These are phyloP conservation scores for Penicillium odoratum DNA, from an alignment of 495 filamentous ascomycete species.

Conservation along the genomic window DNA sequence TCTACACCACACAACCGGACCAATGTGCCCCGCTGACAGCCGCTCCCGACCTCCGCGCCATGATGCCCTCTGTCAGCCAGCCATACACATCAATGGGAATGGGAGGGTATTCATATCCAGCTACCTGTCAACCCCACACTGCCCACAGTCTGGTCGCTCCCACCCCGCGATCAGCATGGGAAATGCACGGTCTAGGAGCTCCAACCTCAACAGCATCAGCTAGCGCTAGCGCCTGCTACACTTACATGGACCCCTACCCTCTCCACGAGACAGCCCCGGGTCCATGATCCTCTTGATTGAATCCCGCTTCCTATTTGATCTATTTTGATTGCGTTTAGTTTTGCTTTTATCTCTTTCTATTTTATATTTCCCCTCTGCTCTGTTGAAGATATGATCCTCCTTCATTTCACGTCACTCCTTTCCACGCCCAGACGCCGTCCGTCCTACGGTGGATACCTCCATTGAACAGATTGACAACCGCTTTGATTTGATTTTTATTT, in stretches of 20 bases:
- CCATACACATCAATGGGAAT: constrained; percentile 32
- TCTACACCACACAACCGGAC: constrained; percentile 32
- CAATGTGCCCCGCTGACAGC: constrained; percentile 25
- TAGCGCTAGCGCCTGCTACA: constrained; percentile 29
- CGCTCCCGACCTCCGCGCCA: constrained; percentile 32
- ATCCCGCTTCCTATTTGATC: background rate
- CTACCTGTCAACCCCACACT: constrained; percentile 36
- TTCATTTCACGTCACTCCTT: constrained; percentile 46
- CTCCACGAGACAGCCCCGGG: constrained; percentile 30
- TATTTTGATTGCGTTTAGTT: constrained; percentile 13
- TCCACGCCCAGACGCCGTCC: constrained; percentile 33
- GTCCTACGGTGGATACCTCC: background rate
- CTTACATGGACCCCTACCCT: constrained; percentile 41
- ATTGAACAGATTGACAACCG: background rate
- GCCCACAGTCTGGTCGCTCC: constrained; percentile 28
- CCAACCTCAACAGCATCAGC: constrained; percentile 21
- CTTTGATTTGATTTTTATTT: constrained; percentile 3
- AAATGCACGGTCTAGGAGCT: constrained; percentile 32
- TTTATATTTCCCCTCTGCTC: constrained; percentile 29
- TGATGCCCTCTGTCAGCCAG: constrained; percentile 34
- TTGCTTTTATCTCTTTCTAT: constrained; percentile 21
- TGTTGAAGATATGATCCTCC: constrained; percentile 32
- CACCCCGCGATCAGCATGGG: constrained; percentile 33
- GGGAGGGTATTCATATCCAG: constrained; percentile 36
- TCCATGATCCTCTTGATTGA: constrained; percentile 6